These are phyloP conservation scores for Mycena alexandri DNA, from an alignment of 768 basidiomycete species.

Conservation along the genomic window DNA sequence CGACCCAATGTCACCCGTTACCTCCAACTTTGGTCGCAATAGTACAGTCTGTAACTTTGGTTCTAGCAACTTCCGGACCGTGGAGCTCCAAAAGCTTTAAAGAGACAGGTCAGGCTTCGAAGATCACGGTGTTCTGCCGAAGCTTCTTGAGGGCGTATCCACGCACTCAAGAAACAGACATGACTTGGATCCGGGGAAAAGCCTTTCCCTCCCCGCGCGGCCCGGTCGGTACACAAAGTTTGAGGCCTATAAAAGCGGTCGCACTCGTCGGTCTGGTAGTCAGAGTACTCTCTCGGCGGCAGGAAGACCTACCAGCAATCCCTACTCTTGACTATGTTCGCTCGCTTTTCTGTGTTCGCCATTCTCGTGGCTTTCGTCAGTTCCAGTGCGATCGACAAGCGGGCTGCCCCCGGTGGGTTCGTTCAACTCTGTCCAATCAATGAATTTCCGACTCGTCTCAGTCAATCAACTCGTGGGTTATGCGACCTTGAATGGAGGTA, in stretches of 20 bases:
- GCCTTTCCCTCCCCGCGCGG: slow-evolving; percentile 15
- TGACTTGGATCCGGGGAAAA: slow-evolving; percentile 5
- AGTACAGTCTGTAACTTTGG: too few species aligned
- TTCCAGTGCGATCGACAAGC: slow-evolving; percentile 27
- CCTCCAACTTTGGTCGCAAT: too few species aligned
- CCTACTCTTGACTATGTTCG: slow-evolving; percentile 14
- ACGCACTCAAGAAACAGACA: too few species aligned
- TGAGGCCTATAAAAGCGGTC: slow-evolving; percentile 11
- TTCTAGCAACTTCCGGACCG: too few species aligned
- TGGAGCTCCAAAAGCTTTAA: too few species aligned
- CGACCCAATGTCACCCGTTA: too few species aligned
- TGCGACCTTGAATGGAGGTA: slow-evolving; percentile 37
- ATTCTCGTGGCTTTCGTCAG: slow-evolving; percentile 22
- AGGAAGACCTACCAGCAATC: too few species aligned
- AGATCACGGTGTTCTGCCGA: too few species aligned
- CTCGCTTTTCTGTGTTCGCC: slow-evolving; percentile 13
- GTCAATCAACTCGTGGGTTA: slow-evolving; percentile 33
- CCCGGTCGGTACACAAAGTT: background rate
- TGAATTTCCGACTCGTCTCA: background rate
- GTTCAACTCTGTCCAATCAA: background rate
- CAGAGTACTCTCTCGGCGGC: slow-evolving; percentile 10
- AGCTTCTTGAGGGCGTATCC: too few species aligned
- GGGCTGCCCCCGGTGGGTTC: slow-evolving; percentile 29
- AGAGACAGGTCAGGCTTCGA: too few species aligned
- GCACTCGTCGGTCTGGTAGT: background rate